Evolutionary conservation across 371 early-diverging fungal species (phyloP).

Genomic region (Chytridiales sp.): DNA sequence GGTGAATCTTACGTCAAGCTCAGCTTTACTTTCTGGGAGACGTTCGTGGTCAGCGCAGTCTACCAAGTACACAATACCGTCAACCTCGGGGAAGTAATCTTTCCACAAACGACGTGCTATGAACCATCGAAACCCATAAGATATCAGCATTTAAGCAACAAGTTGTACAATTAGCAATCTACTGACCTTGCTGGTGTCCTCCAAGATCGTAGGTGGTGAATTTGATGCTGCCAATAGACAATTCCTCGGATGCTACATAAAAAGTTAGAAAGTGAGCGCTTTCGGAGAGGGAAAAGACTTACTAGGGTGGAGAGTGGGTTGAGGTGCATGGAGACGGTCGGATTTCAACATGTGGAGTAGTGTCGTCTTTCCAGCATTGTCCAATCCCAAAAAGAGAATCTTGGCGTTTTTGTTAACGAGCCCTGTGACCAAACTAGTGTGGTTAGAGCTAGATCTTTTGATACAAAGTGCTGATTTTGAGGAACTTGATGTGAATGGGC

Average conservation of each 20-base stretch:
- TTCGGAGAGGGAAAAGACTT: constrained; percentile 39
- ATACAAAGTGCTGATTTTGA: not conserved
- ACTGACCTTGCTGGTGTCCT: constrained; percentile 86
- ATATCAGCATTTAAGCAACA: not conserved
- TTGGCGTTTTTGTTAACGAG: constrained; percentile 97
- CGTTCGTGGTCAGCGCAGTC: constrained; percentile 86
- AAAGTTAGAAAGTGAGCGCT: constrained; percentile 2
- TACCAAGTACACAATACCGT: constrained; percentile 95
- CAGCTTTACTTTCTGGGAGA: constrained; percentile 88
- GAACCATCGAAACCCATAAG: not conserved
- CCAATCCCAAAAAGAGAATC: constrained; percentile 98
- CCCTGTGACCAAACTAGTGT: constrained; percentile 54
- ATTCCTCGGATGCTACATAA: constrained; percentile 83
- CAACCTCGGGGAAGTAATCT: constrained; percentile 97
- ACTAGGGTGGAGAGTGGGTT: constrained; percentile 99
- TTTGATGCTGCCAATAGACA: constrained; percentile 92
- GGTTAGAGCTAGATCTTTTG: not conserved
- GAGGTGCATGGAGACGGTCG: constrained; percentile 92
- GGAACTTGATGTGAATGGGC: not conserved
- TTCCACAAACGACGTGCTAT: constrained; percentile 95
- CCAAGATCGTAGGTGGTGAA: constrained; percentile 98
- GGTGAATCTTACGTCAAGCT: constrained; percentile 76
- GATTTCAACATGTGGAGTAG: constrained; percentile 99
- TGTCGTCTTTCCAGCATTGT: constrained; percentile 99
- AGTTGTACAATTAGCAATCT: not conserved